Evolutionary conservation across 495 filamentous ascomycete genomes (phyloP).

Genomic region (Aspergillus conjunctus): DNA sequence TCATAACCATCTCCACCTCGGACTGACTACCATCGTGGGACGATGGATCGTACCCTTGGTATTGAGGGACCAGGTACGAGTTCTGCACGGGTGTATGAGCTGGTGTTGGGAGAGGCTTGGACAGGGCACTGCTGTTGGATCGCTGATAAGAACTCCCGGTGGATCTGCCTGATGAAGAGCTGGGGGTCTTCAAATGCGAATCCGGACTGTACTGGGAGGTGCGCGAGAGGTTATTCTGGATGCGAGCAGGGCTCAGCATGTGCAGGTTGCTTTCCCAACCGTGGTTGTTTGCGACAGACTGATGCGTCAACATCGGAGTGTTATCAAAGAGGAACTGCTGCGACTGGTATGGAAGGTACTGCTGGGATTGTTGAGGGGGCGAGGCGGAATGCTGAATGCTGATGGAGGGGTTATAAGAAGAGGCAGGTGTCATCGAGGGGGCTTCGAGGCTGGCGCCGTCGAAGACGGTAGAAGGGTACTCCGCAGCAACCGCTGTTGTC

Average conservation of each 20-base stretch:
- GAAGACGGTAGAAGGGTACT: constrained; percentile 30
- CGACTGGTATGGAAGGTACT: constrained; percentile 27
- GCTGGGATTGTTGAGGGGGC: constrained; percentile 35
- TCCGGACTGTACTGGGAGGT: constrained; percentile 20
- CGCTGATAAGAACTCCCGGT: constrained; percentile 37
- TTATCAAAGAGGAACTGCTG: constrained; percentile 37
- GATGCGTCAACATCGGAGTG: constrained; percentile 49
- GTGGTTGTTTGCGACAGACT: constrained; percentile 41
- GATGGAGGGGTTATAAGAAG: constrained; percentile 48
- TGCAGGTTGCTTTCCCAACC: constrained; percentile 48
- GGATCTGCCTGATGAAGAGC: constrained; percentile 36
- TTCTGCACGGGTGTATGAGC: constrained; percentile 49
- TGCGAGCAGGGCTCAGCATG: constrained; percentile 42
- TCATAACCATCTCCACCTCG: constrained; percentile 55
- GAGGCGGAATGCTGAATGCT: constrained; percentile 40
- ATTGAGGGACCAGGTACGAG: constrained; percentile 46
- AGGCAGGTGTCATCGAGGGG: constrained; percentile 51
- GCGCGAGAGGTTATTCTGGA: constrained; percentile 32
- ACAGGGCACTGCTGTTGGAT: constrained; percentile 22
- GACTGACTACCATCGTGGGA: constrained; percentile 45
- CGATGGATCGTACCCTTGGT: constrained; percentile 50
- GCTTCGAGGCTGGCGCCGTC: constrained; percentile 45
- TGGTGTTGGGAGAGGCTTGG: constrained; percentile 52
- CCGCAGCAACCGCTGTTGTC: constrained; percentile 30
- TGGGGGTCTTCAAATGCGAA: constrained; percentile 42